phyloP scores from a whole-genome alignment of 2,329 filamentous ascomycete species.

The Sporothrix luriei region DNA sequence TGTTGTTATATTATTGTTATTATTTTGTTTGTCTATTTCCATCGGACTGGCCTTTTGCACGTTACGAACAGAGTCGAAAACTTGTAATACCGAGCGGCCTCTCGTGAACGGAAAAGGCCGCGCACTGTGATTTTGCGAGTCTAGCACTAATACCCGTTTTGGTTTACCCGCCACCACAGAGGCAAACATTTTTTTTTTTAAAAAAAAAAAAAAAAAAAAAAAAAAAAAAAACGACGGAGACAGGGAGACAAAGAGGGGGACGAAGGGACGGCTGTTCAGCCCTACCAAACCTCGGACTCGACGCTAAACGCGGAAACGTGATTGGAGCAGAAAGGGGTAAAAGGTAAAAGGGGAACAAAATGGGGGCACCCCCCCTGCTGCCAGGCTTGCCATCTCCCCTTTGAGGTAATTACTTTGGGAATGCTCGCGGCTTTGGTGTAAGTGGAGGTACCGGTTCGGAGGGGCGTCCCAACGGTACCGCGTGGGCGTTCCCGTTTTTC shows the following conservation, averaged over 20 bases:
- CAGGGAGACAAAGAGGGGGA: neutral
- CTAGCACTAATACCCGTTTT: no score
- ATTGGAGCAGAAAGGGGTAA: constrained; percentile 24
- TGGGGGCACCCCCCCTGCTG: neutral
- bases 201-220: neutral
- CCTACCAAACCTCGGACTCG: constrained; percentile 27
- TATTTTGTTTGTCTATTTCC: neutral
- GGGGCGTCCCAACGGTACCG: no score
- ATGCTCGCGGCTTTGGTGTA: no score
- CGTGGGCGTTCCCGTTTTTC: no score
- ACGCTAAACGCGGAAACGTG: constrained; percentile 29
- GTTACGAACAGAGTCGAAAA: neutral
- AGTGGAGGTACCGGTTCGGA: no score
- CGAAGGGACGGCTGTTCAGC: constrained; percentile 12
- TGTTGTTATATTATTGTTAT: no score
- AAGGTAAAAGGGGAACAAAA: neutral
- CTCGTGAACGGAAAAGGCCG: no score
- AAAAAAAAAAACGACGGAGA: neutral
- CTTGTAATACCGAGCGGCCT: neutral
- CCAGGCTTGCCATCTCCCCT: no score
- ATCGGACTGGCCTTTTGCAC: neutral
- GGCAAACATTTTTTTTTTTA: no score
- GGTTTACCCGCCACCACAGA: neutral
- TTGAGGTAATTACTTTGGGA: no score
- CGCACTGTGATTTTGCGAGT: no score